These are phyloP conservation scores for Linum tenue DNA, from an alignment of 345 rosid genomes.

Conservation along the genomic window DNA sequence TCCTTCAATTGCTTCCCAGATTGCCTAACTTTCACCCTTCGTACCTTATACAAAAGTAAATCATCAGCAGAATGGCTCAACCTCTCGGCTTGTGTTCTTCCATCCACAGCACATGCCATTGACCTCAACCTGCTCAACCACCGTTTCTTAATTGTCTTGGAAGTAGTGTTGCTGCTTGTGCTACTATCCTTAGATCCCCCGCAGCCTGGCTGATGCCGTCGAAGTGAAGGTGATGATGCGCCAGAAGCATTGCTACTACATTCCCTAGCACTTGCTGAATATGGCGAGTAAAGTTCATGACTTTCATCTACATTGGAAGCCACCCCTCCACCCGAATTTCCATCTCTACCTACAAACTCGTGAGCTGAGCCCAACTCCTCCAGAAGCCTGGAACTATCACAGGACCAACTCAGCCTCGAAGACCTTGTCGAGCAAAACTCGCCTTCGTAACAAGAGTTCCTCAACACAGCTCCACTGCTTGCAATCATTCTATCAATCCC, in stretches of 20 bases:
- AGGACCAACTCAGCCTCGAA: constrained; percentile 30
- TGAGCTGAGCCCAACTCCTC: constrained; percentile 26
- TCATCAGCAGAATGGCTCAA: constrained; percentile 24
- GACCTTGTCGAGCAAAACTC: constrained; percentile 44
- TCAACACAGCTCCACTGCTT: constrained; percentile 42
- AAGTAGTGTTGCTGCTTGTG: background rate
- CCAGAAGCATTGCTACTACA: constrained; percentile 12
- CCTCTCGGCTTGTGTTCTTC: constrained; percentile 29
- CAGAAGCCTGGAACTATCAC: constrained; percentile 29
- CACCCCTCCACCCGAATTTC: constrained; percentile 23
- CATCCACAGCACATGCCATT: constrained; percentile 43
- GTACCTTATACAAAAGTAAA: constrained; percentile 25
- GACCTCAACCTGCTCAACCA: constrained; percentile 60
- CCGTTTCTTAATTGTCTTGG: constrained; percentile 39
- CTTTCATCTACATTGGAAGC: constrained; percentile 21
- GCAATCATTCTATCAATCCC: constrained; percentile 31
- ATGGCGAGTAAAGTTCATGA: constrained; percentile 16
- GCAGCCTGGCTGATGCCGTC: constrained; percentile 1
- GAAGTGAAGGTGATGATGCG: constrained; percentile 17
- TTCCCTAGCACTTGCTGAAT: constrained; percentile 13
- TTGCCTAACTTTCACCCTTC: constrained; percentile 63
- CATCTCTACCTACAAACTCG: constrained; percentile 30
- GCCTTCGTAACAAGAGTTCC: constrained; percentile 30
- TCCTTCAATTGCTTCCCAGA: constrained; percentile 48
- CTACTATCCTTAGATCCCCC: no score